Conservation (phyloP, 2,329 filamentous ascomycete species). For the Penicillium sp. region DNA sequence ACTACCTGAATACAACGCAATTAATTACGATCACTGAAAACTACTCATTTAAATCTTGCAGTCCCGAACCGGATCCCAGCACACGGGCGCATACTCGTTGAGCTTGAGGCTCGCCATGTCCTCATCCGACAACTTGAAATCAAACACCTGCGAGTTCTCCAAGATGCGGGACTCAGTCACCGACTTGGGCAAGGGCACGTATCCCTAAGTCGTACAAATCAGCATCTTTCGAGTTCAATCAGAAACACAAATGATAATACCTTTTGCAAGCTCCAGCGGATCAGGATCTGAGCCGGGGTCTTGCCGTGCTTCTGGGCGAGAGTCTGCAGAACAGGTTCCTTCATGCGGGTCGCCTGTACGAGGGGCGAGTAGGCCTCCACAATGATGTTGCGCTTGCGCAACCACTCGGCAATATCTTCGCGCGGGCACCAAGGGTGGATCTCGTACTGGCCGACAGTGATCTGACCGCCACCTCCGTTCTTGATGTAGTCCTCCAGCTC, state of each 20-base stretch:
- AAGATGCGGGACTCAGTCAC: conserved; percentile 59
- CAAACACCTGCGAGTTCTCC: conserved; percentile 59
- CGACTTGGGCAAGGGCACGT: conserved; percentile 62
- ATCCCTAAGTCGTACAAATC: conserved; percentile 44
- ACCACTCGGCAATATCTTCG: conserved; percentile 78
- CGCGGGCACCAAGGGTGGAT: conserved; percentile 84
- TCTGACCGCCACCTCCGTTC: conserved; percentile 55
- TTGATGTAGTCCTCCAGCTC: conserved; percentile 43
- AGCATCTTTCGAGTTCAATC: background rate
- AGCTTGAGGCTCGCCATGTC: conserved; percentile 59
- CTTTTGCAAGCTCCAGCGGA: conserved; percentile 62
- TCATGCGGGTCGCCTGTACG: conserved; percentile 46
- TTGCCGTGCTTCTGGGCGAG: conserved; percentile 58
- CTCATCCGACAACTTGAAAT: conserved; percentile 58
- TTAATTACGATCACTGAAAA: background rate
- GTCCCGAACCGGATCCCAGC: conserved; percentile 55
- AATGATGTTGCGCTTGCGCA: conserved; percentile 59
- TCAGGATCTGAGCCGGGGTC: conserved; percentile 56
- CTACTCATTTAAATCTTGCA: conserved; percentile 19
- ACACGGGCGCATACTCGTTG: conserved; percentile 55
- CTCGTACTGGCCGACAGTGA: conserved; percentile 85
- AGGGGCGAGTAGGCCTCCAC: conserved; percentile 57
- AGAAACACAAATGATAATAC: conserved; percentile 27
- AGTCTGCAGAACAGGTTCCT: conserved; percentile 53
- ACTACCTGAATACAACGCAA: too few relatives aligned